phyloP scores from a whole-genome alignment of 225 moss, liverwort and hornwort genomes.

The Sphagnum tenellum region DNA sequence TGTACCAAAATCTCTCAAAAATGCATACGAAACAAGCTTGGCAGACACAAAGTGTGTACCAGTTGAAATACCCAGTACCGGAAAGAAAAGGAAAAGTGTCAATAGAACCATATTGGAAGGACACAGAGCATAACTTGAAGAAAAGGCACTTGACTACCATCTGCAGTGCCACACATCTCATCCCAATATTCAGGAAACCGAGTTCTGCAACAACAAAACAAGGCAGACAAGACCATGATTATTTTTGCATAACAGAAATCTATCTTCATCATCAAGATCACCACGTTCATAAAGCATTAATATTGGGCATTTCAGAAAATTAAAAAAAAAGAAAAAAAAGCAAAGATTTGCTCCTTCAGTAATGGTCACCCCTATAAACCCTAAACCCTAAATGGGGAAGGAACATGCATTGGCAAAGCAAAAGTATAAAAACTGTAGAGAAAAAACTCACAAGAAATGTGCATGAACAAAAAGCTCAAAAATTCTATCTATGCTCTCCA shows the following conservation, averaged over 20 bases:
- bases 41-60: too few species aligned
- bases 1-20: too few species aligned
- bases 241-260: background rate
- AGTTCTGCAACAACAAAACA: conserved; percentile 24
- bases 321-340: background rate
- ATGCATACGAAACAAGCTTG: too few species aligned
- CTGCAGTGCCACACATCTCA: conserved; percentile 68
- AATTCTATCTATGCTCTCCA: too few species aligned
- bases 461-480: too few species aligned
- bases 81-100: background rate
- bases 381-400: too few species aligned
- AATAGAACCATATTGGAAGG: background rate
- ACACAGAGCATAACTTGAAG: conserved; percentile 19
- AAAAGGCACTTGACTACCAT: conserved; percentile 69
- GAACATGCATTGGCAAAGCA: too few species aligned
- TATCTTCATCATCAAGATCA: background rate
- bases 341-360: background rate
- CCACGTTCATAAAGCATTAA: background rate
- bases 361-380: background rate
- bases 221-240: background rate
- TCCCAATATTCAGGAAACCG: conserved; percentile 61
- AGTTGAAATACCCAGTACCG: background rate
- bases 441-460: too few species aligned
- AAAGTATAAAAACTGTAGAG: too few species aligned
- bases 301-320: background rate